These are phyloP conservation scores for Fusarium keratoplasticum DNA, from an alignment of 2,329 filamentous ascomycete species.

Conservation along the genomic window DNA sequence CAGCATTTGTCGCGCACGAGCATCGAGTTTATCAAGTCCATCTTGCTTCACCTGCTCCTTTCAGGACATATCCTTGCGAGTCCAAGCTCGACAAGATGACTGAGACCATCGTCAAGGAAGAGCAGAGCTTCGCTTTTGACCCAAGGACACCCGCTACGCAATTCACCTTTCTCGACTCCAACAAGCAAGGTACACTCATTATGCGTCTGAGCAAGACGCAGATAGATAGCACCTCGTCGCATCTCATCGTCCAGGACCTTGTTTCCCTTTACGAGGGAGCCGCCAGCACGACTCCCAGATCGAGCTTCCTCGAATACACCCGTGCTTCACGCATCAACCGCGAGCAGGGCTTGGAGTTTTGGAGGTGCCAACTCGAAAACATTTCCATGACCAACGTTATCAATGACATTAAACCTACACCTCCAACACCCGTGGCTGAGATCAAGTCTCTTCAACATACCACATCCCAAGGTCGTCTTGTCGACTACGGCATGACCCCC, in stretches of 20 bases:
- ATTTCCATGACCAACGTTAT: conserved; percentile 60
- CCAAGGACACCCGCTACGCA: conserved; percentile 60
- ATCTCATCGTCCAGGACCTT: conserved; percentile 61
- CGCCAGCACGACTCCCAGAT: conserved; percentile 48
- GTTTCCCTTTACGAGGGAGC: conserved; percentile 56
- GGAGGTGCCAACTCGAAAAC: conserved; percentile 57
- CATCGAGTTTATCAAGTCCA: conserved; percentile 62
- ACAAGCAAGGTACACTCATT: conserved; percentile 59
- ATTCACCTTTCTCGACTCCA: conserved; percentile 63
- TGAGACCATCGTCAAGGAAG: conserved; percentile 56
- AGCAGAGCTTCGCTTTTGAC: conserved; percentile 54
- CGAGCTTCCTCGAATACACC: conserved; percentile 62
- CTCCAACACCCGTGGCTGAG: conserved; percentile 48
- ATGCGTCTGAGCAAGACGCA: conserved; percentile 62
- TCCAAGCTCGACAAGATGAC: conserved; percentile 53
- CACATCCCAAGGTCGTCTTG: conserved; percentile 54
- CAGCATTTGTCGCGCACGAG: conserved; percentile 62
- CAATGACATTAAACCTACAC: conserved; percentile 55
- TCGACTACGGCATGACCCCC: conserved; percentile 59
- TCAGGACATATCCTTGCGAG: conserved; percentile 56
- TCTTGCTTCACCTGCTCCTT: conserved; percentile 57
- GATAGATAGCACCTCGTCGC: conserved; percentile 60
- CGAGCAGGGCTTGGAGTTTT: conserved; percentile 57
- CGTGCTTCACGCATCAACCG: conserved; percentile 54
- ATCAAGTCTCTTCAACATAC: conserved; percentile 55